Evolutionary conservation across 495 filamentous ascomycete genomes (phyloP), one percentile per base, ranked within the genome.

Genomic region (Penicillium lagena): DNA sequence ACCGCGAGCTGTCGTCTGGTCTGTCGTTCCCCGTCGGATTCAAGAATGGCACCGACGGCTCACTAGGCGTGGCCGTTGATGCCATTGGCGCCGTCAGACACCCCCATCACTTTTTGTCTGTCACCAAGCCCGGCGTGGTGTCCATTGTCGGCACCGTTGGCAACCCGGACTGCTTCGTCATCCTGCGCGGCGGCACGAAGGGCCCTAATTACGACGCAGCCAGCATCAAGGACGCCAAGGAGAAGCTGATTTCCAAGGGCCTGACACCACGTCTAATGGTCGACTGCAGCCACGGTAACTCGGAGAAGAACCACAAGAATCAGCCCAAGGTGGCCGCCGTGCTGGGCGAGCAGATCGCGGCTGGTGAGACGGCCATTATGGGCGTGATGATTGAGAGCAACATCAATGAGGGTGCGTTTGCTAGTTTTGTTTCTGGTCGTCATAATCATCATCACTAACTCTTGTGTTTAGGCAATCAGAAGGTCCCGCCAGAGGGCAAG

Each of bases 321-420:
- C 93, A 98, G 66, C 90, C 91, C 48, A 95, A 95, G 76, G 93
- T 97, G 17, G 94, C 91, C 4, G 80, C 78, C 33, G 75, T 72
- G 4, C 58, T 98, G 38, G 87, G 85, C 5, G 84, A 89, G 60
- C 94, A 97, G 66, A 83, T 98, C 46, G 78, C 81, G 17, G 69
- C 70, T 1, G 93, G 93, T 31, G 94, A 98, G 70, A 76, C 77
- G 0, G 85, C 72, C 17, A 95, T 98, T 56, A 91, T 97, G 81
- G 93, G 93, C 55, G 89, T 96, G 30, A 98, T 98, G 93, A 95
- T 99, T 56, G 94, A 99, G 72, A 94, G 87, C 58, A 82, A 97
- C 61, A 94, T 99, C 66, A 82, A 90, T 60, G 93, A 96, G 68
- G 93, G 89, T 84, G 64, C 46, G 70, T 40, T 37, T 37, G 11